Conservation (phyloP, 1,284 basidiomycete species). For the Ustilago tritici region DNA sequence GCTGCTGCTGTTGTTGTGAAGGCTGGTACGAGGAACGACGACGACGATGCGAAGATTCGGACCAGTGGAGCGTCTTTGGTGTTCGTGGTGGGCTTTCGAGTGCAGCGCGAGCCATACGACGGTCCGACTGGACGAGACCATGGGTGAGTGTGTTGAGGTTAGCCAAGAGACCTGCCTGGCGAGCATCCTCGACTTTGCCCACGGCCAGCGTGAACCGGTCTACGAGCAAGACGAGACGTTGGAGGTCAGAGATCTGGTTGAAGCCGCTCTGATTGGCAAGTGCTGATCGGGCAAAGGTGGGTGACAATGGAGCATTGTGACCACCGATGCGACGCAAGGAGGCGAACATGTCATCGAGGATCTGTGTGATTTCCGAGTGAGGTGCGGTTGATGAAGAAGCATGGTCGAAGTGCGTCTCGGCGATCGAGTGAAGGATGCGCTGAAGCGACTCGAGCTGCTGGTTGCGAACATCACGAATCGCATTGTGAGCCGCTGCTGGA, state of each 20-base stretch:
- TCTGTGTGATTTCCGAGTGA: constrained; percentile 23
- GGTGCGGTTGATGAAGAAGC: neutral
- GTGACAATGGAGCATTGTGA: constrained; percentile 37
- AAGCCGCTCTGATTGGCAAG: neutral
- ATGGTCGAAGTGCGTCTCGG: constrained; percentile 24
- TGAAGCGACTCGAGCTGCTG: constrained; percentile 40
- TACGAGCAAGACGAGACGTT: constrained; percentile 41
- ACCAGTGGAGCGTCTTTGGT: constrained; percentile 15
- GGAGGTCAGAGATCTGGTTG: constrained; percentile 25
- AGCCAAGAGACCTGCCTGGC: constrained; percentile 19
- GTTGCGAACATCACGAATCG: constrained; percentile 31
- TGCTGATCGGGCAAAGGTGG: constrained; percentile 22
- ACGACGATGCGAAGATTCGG: constrained; percentile 18
- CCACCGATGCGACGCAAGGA: constrained; percentile 37
- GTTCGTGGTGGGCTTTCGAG: constrained; percentile 40
- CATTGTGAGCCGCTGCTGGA: constrained; percentile 14
- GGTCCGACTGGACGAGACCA: constrained; percentile 22
- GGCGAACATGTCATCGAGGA: constrained; percentile 46
- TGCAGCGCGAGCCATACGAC: constrained; percentile 16
- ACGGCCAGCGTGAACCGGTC: constrained; percentile 18
- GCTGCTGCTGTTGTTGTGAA: constrained; percentile 11
- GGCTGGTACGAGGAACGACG: constrained; percentile 21
- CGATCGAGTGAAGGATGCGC: constrained; percentile 34
- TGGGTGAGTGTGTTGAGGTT: constrained; percentile 22
- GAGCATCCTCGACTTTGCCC: constrained; percentile 5